Conservation (phyloP, 495 filamentous ascomycete genomes). For the Aspergillus panamensis region DNA sequence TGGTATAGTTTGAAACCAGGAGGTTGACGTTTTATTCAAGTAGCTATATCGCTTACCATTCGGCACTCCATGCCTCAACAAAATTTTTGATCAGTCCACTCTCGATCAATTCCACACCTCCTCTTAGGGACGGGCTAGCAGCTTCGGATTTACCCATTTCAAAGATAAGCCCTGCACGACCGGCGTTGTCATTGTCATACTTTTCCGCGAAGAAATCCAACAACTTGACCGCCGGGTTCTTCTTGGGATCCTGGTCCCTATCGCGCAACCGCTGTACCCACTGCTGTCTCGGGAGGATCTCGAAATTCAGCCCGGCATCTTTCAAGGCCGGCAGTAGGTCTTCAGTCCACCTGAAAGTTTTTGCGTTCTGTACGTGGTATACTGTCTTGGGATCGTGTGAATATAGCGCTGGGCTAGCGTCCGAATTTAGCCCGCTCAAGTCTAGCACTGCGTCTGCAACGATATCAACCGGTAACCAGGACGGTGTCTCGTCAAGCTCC, state of each 20-base stretch:
- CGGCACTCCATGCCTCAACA: constrained; percentile 9
- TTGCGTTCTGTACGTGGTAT: constrained; percentile 51
- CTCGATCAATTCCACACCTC: constrained; percentile 18
- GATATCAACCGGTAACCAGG: constrained; percentile 45
- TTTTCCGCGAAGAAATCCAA: constrained; percentile 49
- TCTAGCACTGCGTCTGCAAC: constrained; percentile 29
- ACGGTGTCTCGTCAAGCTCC: constrained; percentile 51
- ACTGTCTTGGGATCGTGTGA: constrained; percentile 30
- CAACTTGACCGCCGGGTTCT: constrained; percentile 59
- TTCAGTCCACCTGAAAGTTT: constrained; percentile 49
- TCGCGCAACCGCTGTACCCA: constrained; percentile 50
- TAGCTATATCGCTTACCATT: constrained; percentile 8
- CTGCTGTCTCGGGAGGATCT: constrained; percentile 38
- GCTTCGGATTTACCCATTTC: constrained; percentile 14
- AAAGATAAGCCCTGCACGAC: constrained; percentile 14
- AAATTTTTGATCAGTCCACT: constrained; percentile 15
- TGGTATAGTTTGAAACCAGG: too few species aligned
- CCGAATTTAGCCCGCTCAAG: constrained; percentile 22
- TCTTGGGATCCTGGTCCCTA: constrained; percentile 45
- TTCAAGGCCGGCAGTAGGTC: constrained; percentile 52
- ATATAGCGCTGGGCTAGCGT: neutral
- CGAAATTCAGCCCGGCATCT: constrained; percentile 41
- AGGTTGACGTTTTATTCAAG: neutral
- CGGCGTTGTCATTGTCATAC: constrained; percentile 22
- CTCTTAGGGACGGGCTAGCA: constrained; percentile 11